These are phyloP conservation scores for Colletotrichum sp. DNA, from an alignment of 2,329 filamentous ascomycete genomes.

Conservation along the genomic window DNA sequence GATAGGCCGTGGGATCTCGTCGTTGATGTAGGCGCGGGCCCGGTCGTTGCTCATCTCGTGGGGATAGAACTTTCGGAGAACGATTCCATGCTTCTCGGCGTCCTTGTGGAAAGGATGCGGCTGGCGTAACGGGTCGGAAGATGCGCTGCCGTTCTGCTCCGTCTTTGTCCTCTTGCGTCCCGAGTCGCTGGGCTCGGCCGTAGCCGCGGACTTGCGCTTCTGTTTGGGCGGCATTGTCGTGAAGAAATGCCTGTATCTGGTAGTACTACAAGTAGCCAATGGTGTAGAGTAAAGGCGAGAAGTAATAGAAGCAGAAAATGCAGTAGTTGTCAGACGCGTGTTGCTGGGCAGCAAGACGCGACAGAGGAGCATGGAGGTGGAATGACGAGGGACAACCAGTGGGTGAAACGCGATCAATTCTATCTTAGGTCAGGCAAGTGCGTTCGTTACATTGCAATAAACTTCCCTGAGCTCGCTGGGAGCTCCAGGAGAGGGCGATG, in stretches of 20 bases:
- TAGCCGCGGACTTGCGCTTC: slow-evolving; percentile 30
- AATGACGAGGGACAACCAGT: neutral
- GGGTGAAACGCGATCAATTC: neutral
- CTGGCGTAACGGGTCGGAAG: slow-evolving; percentile 39
- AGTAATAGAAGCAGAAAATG: neutral
- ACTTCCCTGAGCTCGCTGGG: neutral
- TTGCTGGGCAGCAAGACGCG: slow-evolving; percentile 6
- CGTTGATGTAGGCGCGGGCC: slow-evolving; percentile 74
- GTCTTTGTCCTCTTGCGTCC: slow-evolving; percentile 37
- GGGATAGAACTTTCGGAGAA: slow-evolving; percentile 80
- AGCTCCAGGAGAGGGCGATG: neutral
- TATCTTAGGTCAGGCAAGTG: neutral
- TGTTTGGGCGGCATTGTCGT: slow-evolving; percentile 31
- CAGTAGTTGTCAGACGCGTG: neutral
- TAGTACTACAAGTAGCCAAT: no score
- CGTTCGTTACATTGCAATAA: neutral
- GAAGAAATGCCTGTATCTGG: neutral
- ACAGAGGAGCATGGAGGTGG: neutral
- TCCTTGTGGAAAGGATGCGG: slow-evolving; percentile 53
- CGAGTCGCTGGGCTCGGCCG: slow-evolving; percentile 25
- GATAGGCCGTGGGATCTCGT: slow-evolving; percentile 75
- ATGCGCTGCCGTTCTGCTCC: slow-evolving; percentile 18
- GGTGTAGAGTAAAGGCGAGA: neutral
- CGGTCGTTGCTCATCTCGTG: slow-evolving; percentile 84
- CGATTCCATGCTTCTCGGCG: slow-evolving; percentile 63